Conservation (phyloP, 805 yeast species). For the Hanseniaspora taiwanica region DNA sequence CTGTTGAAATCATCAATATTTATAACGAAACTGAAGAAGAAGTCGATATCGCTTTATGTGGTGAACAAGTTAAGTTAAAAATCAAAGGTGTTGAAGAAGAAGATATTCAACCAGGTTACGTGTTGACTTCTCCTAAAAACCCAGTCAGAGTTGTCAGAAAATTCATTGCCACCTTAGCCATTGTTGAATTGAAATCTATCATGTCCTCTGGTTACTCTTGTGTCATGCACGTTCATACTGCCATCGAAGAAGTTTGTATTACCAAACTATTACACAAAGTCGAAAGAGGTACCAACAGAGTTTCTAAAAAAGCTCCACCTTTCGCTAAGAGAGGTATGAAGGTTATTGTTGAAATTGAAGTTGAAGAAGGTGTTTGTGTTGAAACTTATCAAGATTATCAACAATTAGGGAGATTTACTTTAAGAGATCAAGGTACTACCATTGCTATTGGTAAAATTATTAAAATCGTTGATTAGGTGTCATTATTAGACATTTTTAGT, state of each 20-base stretch:
- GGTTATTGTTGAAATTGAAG: conserved; percentile 83
- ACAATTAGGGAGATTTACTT: conserved; percentile 93
- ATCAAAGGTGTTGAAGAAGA: conserved; percentile 96
- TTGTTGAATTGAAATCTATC: conserved; percentile 90
- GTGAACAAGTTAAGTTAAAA: conserved; percentile 93
- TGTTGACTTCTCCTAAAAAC: conserved; percentile 67
- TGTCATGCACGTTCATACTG: conserved; percentile 98
- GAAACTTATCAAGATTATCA: conserved; percentile 89
- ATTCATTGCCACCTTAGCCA: conserved; percentile 93
- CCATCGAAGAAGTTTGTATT: conserved; percentile 87
- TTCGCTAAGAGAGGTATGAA: conserved; percentile 99
- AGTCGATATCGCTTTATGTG: conserved; percentile 79
- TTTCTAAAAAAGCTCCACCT: conserved; percentile 93
- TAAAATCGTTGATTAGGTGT: conserved; percentile 46
- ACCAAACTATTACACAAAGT: conserved; percentile 77
- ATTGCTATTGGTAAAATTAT: conserved; percentile 98
- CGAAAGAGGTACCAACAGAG: conserved; percentile 94
- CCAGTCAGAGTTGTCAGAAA: conserved; percentile 86
- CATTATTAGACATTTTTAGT: too few species aligned
- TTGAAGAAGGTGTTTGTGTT: conserved; percentile 78
- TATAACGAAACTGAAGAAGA: conserved; percentile 94
- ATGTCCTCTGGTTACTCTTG: conserved; percentile 92
- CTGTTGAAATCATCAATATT: conserved; percentile 75
- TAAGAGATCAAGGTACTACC: conserved; percentile 97
- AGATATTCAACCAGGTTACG: conserved; percentile 84